Evolutionary conservation across 2,329 filamentous ascomycete species (phyloP).

Genomic region (Exutisphaerella laricina): DNA sequence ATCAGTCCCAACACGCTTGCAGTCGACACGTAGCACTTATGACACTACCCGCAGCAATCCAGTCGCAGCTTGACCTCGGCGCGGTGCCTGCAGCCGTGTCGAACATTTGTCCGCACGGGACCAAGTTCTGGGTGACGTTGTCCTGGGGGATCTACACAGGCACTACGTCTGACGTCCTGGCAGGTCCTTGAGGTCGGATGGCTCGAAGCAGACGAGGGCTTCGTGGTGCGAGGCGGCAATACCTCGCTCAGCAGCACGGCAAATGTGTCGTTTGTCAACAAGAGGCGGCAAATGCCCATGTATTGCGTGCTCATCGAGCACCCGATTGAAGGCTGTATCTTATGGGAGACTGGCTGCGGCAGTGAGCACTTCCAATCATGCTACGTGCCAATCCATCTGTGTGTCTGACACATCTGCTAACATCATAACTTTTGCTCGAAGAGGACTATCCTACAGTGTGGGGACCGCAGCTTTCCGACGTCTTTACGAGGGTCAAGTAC

Average conservation of each 20-base stretch:
- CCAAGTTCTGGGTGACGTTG: constrained; percentile 41
- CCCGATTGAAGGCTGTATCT: constrained; percentile 41
- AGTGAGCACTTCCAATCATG: too few relatives aligned
- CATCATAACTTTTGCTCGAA: too few relatives aligned
- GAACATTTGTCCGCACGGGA: constrained; percentile 40
- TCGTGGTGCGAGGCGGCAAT: constrained; percentile 40
- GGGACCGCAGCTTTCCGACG: constrained; percentile 31
- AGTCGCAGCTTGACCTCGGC: constrained; percentile 29
- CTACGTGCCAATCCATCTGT: too few relatives aligned
- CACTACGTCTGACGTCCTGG: constrained; percentile 36
- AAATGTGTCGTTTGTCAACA: constrained; percentile 36
- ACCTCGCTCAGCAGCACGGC: constrained; percentile 33
- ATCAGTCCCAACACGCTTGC: not conserved
- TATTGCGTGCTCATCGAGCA: constrained; percentile 43
- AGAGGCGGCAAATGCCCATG: constrained; percentile 39
- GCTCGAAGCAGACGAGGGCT: constrained; percentile 45
- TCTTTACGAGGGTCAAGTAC: constrained; percentile 32
- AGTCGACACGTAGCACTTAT: constrained; percentile 6
- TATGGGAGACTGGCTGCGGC: constrained; percentile 44
- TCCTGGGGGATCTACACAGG: constrained; percentile 8
- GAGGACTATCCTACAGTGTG: constrained; percentile 27
- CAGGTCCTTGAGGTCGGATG: constrained; percentile 41
- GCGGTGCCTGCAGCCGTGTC: constrained; percentile 31
- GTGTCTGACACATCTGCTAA: too few relatives aligned
- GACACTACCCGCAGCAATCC: constrained; percentile 21